phyloP scores from a whole-genome alignment of 495 filamentous ascomycete species.

The Penicillium manginii region DNA sequence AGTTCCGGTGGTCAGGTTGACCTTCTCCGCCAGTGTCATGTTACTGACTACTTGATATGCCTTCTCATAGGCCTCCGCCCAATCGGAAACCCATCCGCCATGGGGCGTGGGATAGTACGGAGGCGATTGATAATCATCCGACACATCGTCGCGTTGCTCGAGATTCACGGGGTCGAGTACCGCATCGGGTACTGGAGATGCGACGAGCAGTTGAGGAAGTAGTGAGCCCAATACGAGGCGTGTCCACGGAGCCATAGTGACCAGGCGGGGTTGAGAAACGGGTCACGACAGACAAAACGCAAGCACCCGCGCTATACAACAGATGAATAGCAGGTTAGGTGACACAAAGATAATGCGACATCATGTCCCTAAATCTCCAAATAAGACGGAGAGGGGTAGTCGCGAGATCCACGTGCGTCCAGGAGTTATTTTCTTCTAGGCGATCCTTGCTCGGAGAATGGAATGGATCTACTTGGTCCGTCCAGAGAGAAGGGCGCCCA shows the following conservation, averaged over 20 bases:
- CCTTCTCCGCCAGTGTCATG: conserved; percentile 89
- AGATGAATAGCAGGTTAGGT: conserved; percentile 3
- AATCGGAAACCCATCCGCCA: conserved; percentile 68
- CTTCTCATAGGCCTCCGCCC: conserved; percentile 80
- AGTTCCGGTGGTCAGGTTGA: conserved; percentile 87
- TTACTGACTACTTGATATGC: conserved; percentile 79
- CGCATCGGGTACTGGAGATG: conserved; percentile 19
- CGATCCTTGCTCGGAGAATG: conserved; percentile 19
- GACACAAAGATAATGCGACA: not conserved
- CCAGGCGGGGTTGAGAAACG: conserved; percentile 1
- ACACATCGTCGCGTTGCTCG: conserved; percentile 14
- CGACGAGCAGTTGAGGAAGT: conserved; percentile 16
- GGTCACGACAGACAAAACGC: conserved; percentile 11
- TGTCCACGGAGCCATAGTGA: conserved; percentile 29
- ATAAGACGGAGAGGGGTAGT: conserved; percentile 12
- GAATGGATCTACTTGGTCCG: conserved; percentile 19
- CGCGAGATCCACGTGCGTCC: conserved; percentile 21
- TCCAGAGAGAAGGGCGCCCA: conserved; percentile 1
- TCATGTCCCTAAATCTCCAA: not conserved
- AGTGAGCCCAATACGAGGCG: conserved; percentile 24
- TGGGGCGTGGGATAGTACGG: conserved; percentile 88
- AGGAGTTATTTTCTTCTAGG: conserved; percentile 8
- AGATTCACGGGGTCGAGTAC: conserved; percentile 7
- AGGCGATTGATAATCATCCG: conserved; percentile 43
- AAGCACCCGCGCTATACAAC: conserved; percentile 11